Base-by-base conservation (phyloP, 75 land plant species). In the Cryptomeria japonica region DNA sequence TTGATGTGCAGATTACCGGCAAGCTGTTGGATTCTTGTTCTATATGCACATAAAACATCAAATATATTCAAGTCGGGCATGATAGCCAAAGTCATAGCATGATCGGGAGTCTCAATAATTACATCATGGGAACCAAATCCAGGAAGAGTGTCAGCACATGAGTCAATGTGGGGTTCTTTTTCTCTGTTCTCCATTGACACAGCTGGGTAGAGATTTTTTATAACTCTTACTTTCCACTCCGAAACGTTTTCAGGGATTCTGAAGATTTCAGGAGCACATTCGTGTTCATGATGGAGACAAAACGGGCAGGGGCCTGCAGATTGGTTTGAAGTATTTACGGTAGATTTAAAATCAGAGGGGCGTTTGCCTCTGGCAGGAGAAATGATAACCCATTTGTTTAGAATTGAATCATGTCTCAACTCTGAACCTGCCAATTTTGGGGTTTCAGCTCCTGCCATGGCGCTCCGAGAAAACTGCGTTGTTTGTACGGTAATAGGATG, bases 121-220 rank as follows among this genome's bases (percentile, higher is more conserved):
- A 98, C 99, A 83, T 98, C 99, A 87, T 98, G 99, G 78, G 96
- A 95, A 37, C 99, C 99, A 38, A 95, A 94, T 84, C 96, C 99
- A 15, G 88, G 80, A 2, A 92, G 5, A 1, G 86, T 64, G 87
- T 80, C 14, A 8, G 68, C 89, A 49, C 84, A 53, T 49, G 38
- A 39, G 9, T 56, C 42, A 32, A 28, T 47, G 10, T 49, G 80
- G 75, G 28, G 51, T 38, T 49, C n/a, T 28, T 25, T 5, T 47
- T 55, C 32, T 36, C 34, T 37, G 36, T 28, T 73, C 9, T 90
- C 89, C 36, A 93, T 84, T 31, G 87, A 83, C 76, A 96, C 90
- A 5, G 98, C 98, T 1, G 97, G 97, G 86, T 93, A 96, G 64
- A 94, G 92, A 89, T 96, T 96, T 90, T 95, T 78, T 55, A 96